Conservation (phyloP, 257 asterid genomes). For the Capsicum pubescens region DNA sequence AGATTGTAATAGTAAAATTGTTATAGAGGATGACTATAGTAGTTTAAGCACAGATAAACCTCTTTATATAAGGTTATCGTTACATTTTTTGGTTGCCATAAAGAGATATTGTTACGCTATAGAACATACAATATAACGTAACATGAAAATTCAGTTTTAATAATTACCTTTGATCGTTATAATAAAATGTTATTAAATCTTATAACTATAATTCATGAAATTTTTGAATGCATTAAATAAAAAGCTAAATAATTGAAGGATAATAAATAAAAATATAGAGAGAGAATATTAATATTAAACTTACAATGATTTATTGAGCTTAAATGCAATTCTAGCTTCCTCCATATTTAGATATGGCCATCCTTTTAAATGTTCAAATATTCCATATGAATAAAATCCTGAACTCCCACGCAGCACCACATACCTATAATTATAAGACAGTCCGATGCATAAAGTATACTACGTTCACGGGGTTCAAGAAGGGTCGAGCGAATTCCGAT, state of each 20-base stretch:
- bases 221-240: not conserved
- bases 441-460: no score
- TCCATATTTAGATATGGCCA: constrained; percentile 40
- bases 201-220: not conserved
- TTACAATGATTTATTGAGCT: constrained; percentile 36
- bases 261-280: not conserved
- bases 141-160: not conserved
- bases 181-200: no score
- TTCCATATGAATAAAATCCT: constrained; percentile 47
- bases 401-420: constrained; percentile 39
- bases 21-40: not conserved
- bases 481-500: no score
- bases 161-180: no score
- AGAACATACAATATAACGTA: not conserved
- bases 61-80: not conserved
- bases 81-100: no score
- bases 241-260: not conserved
- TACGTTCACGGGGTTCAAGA: no score
- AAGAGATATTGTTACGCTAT: not conserved
- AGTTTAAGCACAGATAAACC: not conserved
- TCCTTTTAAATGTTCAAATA: constrained; percentile 41
- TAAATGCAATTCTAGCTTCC: constrained; percentile 42
- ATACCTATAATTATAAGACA: constrained; percentile 27
- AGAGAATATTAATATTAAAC: not conserved
- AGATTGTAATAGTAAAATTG: not conserved